These are phyloP conservation scores for Malassezia obtusa DNA, from an alignment of 1,284 basidiomycete species.

Conservation along the genomic window DNA sequence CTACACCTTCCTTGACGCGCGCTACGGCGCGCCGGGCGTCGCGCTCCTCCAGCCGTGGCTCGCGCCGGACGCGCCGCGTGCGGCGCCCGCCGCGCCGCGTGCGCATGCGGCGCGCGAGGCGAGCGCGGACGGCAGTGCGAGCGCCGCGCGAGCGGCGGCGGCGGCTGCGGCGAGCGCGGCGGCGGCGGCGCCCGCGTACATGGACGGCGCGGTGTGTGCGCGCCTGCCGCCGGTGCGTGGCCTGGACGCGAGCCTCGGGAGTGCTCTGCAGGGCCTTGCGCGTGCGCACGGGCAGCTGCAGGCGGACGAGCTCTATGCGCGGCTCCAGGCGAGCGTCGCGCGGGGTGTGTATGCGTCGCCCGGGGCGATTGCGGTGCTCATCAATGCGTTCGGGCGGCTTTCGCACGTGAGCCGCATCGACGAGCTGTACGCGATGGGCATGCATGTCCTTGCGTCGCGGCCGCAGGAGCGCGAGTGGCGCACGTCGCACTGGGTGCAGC, in stretches of 20 bases:
- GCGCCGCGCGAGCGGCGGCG: not conserved
- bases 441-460: slow-evolving; percentile 26
- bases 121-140: no score
- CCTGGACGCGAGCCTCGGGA: not conserved
- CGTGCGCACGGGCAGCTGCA: slow-evolving; percentile 18
- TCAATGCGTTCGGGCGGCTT: slow-evolving; percentile 49
- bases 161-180: not conserved
- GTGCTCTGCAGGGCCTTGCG: not conserved
- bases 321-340: not conserved
- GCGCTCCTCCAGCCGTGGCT: slow-evolving; percentile 3
- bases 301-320: not conserved
- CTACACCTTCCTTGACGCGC: not conserved
- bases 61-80: not conserved
- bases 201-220: not conserved
- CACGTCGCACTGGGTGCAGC: slow-evolving; percentile 47
- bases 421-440: slow-evolving; percentile 54
- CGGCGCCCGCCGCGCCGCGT: not conserved
- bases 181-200: not conserved
- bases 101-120: not conserved
- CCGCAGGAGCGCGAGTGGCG: slow-evolving; percentile 43
- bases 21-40: slow-evolving; percentile 8
- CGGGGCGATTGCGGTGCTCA: slow-evolving; percentile 27
- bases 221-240: slow-evolving; percentile 3
- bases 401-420: slow-evolving; percentile 52
- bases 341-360: slow-evolving; percentile 14